Evolutionary conservation across 108 stramenopile species (phyloP).

Genomic region (Bacterosira constricta): DNA sequence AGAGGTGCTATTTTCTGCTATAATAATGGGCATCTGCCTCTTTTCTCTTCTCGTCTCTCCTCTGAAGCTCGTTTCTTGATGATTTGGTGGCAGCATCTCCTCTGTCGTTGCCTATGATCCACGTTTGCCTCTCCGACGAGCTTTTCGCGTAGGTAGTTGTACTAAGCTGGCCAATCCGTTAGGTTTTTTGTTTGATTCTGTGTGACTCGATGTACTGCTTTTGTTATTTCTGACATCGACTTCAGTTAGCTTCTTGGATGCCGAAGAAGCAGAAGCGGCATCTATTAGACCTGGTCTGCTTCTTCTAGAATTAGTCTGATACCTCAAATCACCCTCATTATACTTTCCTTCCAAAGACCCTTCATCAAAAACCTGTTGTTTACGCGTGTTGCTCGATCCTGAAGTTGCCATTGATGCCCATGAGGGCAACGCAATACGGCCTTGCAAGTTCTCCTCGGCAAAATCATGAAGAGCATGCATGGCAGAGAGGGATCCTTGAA

Average conservation of each 20-base stretch:
- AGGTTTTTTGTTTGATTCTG: not conserved
- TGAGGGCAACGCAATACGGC: constrained; percentile 21
- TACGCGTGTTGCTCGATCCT: not conserved
- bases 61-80: too few relatives aligned
- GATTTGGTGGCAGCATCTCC: too few relatives aligned
- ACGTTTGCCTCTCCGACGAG: not conserved
- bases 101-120: too few relatives aligned
- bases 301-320: not conserved
- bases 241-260: not conserved
- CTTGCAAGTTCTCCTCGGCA: constrained; percentile 9
- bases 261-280: not conserved
- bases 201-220: not conserved
- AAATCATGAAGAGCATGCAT: constrained; percentile 35
- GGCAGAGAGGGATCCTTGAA: constrained; percentile 31
- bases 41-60: too few relatives aligned
- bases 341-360: not conserved
- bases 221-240: not conserved
- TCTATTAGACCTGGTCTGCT: not conserved
- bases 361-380: too few relatives aligned
- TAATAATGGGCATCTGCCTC: not conserved
- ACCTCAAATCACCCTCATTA: not conserved
- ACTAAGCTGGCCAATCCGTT: not conserved
- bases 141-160: not conserved
- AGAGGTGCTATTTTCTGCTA: not conserved
- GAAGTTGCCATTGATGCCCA: constrained; percentile 11